A percentile compares a stretch with the other conserved stretches of the same genome.
These are phyloP conservation scores for Tubosaeta sp. DNA, from an alignment of 768 basidiomycete species.

Conservation along the genomic window DNA sequence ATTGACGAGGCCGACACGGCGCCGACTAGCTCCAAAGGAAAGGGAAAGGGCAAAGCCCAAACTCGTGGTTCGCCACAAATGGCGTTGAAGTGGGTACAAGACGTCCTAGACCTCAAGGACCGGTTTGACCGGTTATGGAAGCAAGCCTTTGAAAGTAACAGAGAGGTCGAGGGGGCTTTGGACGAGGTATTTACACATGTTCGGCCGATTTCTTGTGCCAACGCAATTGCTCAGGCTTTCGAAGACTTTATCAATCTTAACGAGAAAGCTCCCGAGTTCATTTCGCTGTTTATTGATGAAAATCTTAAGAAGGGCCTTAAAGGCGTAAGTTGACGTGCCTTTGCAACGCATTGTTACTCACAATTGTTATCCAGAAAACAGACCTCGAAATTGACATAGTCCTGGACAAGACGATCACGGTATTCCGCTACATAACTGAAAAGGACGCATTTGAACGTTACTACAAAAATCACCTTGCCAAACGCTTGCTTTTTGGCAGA, in stretches of 20 bases:
- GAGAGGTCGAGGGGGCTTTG: constrained; percentile 72
- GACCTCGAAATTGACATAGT: constrained; percentile 87
- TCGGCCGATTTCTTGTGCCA: not conserved
- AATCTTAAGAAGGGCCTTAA: constrained; percentile 92
- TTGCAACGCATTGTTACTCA: not conserved
- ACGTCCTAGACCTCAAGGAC: constrained; percentile 87
- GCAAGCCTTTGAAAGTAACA: constrained; percentile 65
- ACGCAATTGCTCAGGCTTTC: constrained; percentile 63
- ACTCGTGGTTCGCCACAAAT: constrained; percentile 38
- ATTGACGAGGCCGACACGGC: constrained; percentile 34
- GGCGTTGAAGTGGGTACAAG: constrained; percentile 92
- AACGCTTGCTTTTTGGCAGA: constrained; percentile 79
- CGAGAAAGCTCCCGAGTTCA: constrained; percentile 85
- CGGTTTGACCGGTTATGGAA: constrained; percentile 78
- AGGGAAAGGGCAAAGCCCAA: constrained; percentile 53
- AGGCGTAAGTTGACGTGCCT: constrained; percentile 55
- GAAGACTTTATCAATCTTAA: constrained; percentile 88
- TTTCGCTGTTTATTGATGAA: constrained; percentile 96
- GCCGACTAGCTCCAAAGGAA: constrained; percentile 39
- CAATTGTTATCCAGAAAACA: constrained; percentile 64
- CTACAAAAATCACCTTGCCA: constrained; percentile 94
- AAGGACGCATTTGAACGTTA: constrained; percentile 98
- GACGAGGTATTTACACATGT: constrained; percentile 63
- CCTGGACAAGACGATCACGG: constrained; percentile 92
- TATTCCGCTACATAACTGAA: constrained; percentile 91